A percentile compares a stretch with the other conserved stretches of the same genome.
phyloP scores from a whole-genome alignment of 495 filamentous ascomycete species.

The Aspergillus heteromorphus region DNA sequence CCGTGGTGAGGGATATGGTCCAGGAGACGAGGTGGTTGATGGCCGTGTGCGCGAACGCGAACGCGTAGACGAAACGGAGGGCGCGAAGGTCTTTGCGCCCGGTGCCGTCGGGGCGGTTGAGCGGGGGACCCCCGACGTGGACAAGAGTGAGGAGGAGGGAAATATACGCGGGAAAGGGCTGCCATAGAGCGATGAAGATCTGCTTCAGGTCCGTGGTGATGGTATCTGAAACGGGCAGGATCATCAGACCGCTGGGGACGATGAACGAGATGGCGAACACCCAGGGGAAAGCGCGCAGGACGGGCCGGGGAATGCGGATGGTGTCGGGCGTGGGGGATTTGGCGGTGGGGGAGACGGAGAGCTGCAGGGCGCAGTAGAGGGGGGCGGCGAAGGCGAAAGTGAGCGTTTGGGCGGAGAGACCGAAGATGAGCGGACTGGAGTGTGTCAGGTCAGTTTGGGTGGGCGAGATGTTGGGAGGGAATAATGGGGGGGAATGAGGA shows the following conservation, averaged over 20 bases:
- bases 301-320: conserved; percentile 42
- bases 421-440: conserved; percentile 43
- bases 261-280: conserved; percentile 46
- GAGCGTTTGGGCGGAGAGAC: conserved; percentile 48
- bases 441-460: not conserved
- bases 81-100: conserved; percentile 34
- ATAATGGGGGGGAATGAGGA: not conserved
- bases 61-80: conserved; percentile 51
- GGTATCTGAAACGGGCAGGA: conserved; percentile 43
- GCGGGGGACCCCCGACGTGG: conserved; percentile 29
- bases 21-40: conserved; percentile 44
- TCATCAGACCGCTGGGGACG: conserved; percentile 46
- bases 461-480: not conserved
- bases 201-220: conserved; percentile 49
- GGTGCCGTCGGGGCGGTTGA: conserved; percentile 24
- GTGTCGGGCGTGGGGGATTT: conserved; percentile 39
- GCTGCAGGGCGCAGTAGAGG: conserved; percentile 45
- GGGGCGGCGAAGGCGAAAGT: conserved; percentile 52
- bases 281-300: conserved; percentile 43
- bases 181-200: conserved; percentile 53
- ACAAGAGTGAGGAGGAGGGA: conserved; percentile 29
- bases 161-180: conserved; percentile 51
- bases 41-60: conserved; percentile 43
- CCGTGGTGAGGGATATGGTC: conserved; percentile 37
- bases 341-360: conserved; percentile 49